Evolutionary conservation across 2,329 filamentous ascomycete species (phyloP).

Genomic region (Grosmannia clavigera): DNA sequence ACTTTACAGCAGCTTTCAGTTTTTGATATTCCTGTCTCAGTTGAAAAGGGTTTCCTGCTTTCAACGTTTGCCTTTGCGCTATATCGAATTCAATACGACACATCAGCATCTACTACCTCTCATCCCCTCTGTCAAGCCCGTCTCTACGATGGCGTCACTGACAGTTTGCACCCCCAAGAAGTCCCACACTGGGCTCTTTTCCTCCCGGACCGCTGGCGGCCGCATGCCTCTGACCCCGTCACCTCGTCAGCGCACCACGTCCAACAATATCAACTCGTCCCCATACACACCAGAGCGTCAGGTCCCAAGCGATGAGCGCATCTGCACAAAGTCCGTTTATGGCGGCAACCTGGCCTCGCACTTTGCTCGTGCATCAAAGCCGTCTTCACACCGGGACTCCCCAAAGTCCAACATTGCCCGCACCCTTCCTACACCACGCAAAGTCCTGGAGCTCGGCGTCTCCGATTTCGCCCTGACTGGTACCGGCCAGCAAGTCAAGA

Average conservation of each 20-base stretch:
- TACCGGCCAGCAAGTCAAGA: slow-evolving; percentile 53
- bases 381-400: slow-evolving; percentile 64
- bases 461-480: slow-evolving; percentile 88
- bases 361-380: slow-evolving; percentile 57
- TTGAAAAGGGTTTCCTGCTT: slow-evolving; percentile 5
- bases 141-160: slow-evolving; percentile 58
- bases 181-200: slow-evolving; percentile 88
- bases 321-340: slow-evolving; percentile 60
- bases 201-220: slow-evolving; percentile 81
- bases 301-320: slow-evolving; percentile 36
- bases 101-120: slow-evolving; percentile 26
- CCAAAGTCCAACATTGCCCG: slow-evolving; percentile 94
- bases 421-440: slow-evolving; percentile 61
- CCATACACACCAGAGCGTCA: slow-evolving; percentile 63
- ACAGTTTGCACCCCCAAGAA: slow-evolving; percentile 84
- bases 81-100: slow-evolving; percentile 12
- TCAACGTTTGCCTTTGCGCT: background rate
- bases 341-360: slow-evolving; percentile 68
- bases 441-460: slow-evolving; percentile 73
- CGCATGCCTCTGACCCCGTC: slow-evolving; percentile 92
- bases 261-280: slow-evolving; percentile 48
- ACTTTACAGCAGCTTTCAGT: slow-evolving; percentile 10
- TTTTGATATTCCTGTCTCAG: background rate
- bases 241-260: slow-evolving; percentile 51
- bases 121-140: slow-evolving; percentile 6